Percentiles rank a stretch among this genome's conserved stretches.
Conservation (phyloP, 2,329 filamentous ascomycete species). For the Nigrograna mackinnonii region DNA sequence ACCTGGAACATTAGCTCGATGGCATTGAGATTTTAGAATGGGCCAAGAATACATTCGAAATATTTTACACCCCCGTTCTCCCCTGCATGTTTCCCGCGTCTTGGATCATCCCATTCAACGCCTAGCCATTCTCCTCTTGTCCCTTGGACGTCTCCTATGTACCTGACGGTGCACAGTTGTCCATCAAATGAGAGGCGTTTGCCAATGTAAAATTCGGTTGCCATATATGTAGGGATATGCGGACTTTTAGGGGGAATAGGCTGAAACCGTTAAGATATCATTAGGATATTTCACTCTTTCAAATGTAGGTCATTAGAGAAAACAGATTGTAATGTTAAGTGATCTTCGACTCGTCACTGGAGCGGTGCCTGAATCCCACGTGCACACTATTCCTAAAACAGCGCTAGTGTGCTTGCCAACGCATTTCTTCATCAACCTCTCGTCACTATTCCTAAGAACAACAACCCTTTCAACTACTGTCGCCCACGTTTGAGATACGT, state of each 20-base stretch:
- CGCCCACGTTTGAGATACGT: slow-evolving; percentile 7
- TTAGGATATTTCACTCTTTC: too few species aligned
- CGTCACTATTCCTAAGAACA: not conserved
- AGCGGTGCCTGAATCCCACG: too few species aligned
- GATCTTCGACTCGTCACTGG: too few species aligned
- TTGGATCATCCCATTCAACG: slow-evolving; percentile 92
- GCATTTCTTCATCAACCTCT: slow-evolving; percentile 2
- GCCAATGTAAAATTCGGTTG: slow-evolving; percentile 55
- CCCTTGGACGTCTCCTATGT: slow-evolving; percentile 74
- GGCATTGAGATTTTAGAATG: not conserved
- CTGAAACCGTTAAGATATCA: too few species aligned
- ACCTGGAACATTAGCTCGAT: slow-evolving; percentile 54
- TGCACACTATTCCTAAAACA: not conserved
- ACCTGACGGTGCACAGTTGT: slow-evolving; percentile 81
- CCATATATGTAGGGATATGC: too few species aligned
- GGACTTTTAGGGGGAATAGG: too few species aligned
- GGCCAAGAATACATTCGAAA: slow-evolving; percentile 69
- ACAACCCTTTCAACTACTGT: not conserved
- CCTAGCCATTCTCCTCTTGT: slow-evolving; percentile 85
- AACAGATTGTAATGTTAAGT: too few species aligned
- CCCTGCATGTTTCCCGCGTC: slow-evolving; percentile 88
- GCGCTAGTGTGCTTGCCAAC: slow-evolving; percentile 1
- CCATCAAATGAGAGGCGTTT: slow-evolving; percentile 81
- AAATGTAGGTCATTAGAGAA: too few species aligned
- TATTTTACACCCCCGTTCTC: slow-evolving; percentile 78